A percentile compares a stretch with the other conserved stretches of the same genome.
Conservation (phyloP, 2,329 filamentous ascomycete species). For the Exophiala calicioides region DNA sequence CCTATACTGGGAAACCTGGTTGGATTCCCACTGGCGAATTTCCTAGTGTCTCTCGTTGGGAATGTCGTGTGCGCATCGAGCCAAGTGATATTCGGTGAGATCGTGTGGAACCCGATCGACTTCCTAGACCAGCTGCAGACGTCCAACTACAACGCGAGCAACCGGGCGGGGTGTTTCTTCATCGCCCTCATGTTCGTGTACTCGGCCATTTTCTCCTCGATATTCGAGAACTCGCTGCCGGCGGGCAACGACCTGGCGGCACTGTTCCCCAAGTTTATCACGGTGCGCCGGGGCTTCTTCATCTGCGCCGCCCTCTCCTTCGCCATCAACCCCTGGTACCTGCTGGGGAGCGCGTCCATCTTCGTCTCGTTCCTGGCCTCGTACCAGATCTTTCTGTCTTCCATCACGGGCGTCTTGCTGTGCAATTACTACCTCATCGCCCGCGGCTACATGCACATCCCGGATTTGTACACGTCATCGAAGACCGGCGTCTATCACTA, state of each 20-base stretch:
- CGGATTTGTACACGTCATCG: conserved; percentile 80
- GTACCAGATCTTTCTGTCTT: conserved; percentile 91
- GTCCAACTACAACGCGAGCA: no score
- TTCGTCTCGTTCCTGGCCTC: conserved; percentile 87
- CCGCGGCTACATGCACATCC: conserved; percentile 75
- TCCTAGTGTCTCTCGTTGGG: no score
- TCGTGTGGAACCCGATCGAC: no score
- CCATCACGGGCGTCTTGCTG: conserved; percentile 86
- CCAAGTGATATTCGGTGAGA: no score
- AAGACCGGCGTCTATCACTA: no score
- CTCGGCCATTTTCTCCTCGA: no score
- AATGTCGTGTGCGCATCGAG: no score
- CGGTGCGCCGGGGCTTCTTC: conserved; percentile 59
- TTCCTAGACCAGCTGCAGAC: no score
- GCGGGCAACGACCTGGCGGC: conserved; percentile 65
- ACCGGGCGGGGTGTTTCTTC: conserved; percentile 72
- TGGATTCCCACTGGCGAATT: no score
- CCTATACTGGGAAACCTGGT: no score
- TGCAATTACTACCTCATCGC: conserved; percentile 85
- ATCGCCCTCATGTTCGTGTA: conserved; percentile 60
- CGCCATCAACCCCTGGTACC: conserved; percentile 78
- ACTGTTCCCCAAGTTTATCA: not conserved
- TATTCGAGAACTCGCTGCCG: no score
- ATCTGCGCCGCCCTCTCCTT: conserved; percentile 78
- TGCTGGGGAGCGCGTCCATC: conserved; percentile 72